phyloP scores from a whole-genome alignment of 345 rosid genomes.

The Turnera subulata region DNA sequence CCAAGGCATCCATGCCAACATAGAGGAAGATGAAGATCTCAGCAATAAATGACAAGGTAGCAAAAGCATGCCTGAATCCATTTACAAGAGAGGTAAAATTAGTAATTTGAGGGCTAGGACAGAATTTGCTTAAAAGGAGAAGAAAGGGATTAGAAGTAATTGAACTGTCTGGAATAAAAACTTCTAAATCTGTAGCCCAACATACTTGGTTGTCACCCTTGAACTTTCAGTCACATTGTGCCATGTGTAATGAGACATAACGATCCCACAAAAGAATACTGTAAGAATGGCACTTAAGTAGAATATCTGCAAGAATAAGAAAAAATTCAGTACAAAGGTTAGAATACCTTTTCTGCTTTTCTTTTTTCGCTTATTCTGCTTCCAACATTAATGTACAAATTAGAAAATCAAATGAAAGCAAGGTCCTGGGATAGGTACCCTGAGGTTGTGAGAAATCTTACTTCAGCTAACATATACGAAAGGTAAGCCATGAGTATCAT shows the following conservation, averaged over 20 bases:
- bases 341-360: constrained; percentile 2
- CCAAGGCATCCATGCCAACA: constrained; percentile 98
- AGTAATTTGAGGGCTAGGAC: constrained; percentile 6
- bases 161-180: constrained; percentile 4
- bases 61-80: constrained; percentile 75
- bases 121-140: constrained; percentile 1
- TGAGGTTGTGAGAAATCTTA: constrained; percentile 30
- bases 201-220: constrained; percentile 87
- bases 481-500: constrained; percentile 95
- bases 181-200: constrained; percentile 5
- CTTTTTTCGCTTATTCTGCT: background rate
- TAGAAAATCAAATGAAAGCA: constrained; percentile 3
- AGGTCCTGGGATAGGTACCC: constrained; percentile 5
- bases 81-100: constrained; percentile 4
- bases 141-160: background rate
- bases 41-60: constrained; percentile 81
- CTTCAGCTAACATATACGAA: constrained; percentile 90
- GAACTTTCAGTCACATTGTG: constrained; percentile 90
- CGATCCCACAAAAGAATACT: constrained; percentile 93
- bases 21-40: constrained; percentile 96
- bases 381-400: no score
- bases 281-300: constrained; percentile 86
- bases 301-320: constrained; percentile 55
- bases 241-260: constrained; percentile 98
- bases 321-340: constrained; percentile 4